phyloP scores from a whole-genome alignment of 2,329 filamentous ascomycete species.

The Fusarium phyllophilum region DNA sequence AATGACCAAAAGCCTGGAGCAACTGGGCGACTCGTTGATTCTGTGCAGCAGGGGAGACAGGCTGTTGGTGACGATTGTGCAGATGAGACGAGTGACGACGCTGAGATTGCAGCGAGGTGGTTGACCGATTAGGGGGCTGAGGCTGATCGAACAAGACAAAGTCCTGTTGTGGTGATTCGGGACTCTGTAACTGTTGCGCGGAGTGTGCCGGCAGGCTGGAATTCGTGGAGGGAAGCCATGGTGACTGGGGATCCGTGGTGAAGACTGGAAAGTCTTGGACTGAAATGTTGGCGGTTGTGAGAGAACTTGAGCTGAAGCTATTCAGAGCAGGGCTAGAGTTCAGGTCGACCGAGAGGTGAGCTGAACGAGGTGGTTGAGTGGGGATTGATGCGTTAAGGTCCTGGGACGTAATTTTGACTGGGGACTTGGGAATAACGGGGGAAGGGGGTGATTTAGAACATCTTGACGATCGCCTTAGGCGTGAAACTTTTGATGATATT shows the following conservation, averaged over 20 bases:
- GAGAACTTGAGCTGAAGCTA: constrained; percentile 68
- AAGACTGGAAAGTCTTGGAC: constrained; percentile 76
- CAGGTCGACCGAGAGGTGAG: constrained; percentile 73
- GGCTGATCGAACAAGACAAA: constrained; percentile 79
- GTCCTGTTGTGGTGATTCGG: constrained; percentile 69
- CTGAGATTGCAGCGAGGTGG: constrained; percentile 53
- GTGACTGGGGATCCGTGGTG: constrained; percentile 84
- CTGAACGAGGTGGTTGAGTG: constrained; percentile 57
- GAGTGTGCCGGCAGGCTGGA: constrained; percentile 70
- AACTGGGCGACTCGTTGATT: constrained; percentile 69
- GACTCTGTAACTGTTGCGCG: constrained; percentile 66
- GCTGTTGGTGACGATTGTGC: constrained; percentile 58
- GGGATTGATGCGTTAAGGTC: constrained; percentile 54
- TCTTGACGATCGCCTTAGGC: constrained; percentile 60
- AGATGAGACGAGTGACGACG: constrained; percentile 58
- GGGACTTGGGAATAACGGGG: constrained; percentile 50
- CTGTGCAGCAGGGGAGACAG: constrained; percentile 55
- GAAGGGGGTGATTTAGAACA: constrained; percentile 65
- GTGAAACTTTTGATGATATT: constrained; percentile 42
- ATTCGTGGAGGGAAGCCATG: constrained; percentile 81
- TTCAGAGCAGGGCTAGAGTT: constrained; percentile 71
- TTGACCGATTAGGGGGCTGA: constrained; percentile 51
- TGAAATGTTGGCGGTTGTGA: constrained; percentile 68
- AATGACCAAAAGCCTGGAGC: constrained; percentile 67
- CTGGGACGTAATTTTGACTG: constrained; percentile 66